Conservation (phyloP, 2,329 filamentous ascomycete genomes). For the Tolypocladium pustulatum region DNA sequence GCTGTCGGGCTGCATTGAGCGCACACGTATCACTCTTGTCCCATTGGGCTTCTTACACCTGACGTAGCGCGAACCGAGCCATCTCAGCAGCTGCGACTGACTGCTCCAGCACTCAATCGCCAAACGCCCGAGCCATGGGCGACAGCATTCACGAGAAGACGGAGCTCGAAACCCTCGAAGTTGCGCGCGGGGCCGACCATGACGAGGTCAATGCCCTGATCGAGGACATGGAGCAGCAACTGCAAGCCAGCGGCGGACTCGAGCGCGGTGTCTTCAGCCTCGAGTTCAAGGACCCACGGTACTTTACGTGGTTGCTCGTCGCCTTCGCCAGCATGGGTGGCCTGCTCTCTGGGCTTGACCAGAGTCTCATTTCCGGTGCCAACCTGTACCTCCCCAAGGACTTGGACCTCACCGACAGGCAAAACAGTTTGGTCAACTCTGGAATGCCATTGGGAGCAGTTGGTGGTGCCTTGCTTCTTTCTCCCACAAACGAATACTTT, state of each 20-base stretch:
- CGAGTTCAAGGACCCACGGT: constrained; percentile 49
- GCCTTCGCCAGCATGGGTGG: constrained; percentile 68
- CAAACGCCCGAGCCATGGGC: not conserved
- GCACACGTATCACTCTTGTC: not conserved
- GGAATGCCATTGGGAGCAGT: constrained; percentile 65
- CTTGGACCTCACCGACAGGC: constrained; percentile 39
- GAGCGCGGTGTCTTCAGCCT: constrained; percentile 38
- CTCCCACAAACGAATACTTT: constrained; percentile 56
- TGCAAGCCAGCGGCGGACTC: constrained; percentile 20
- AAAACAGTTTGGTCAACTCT: constrained; percentile 58
- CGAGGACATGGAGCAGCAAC: constrained; percentile 28
- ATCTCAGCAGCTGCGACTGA: not conserved
- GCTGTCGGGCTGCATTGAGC: not conserved
- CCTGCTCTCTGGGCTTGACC: constrained; percentile 60
- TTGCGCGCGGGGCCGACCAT: constrained; percentile 19
- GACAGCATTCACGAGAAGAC: constrained; percentile 12
- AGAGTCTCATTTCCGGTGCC: constrained; percentile 62
- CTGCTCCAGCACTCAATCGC: not conserved
- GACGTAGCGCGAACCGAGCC: not conserved
- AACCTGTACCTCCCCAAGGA: constrained; percentile 55
- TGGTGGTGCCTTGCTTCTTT: constrained; percentile 56
- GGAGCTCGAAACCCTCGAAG: constrained; percentile 23
- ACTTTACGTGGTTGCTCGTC: constrained; percentile 58
- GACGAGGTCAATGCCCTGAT: constrained; percentile 30
- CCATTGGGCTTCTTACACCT: not conserved